Evolutionary conservation across 345 rosid species (phyloP).

Genomic region (Camelina neglecta): DNA sequence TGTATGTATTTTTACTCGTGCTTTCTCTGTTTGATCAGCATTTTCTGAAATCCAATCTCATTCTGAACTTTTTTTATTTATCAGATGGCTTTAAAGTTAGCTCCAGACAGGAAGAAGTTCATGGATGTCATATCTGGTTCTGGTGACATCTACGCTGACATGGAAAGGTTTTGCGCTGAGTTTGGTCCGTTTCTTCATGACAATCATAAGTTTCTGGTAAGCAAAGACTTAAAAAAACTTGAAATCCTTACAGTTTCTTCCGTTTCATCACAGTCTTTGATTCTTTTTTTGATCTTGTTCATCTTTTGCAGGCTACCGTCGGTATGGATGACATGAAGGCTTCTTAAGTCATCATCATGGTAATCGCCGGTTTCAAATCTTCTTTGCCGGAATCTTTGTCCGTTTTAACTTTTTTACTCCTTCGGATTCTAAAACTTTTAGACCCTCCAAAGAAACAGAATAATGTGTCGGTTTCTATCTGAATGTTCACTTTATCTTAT

Average conservation of each 20-base stretch:
- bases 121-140: slow-evolving; percentile 85
- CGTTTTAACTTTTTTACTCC: slow-evolving; percentile 2
- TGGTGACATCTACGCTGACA: slow-evolving; percentile 77
- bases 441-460: slow-evolving; percentile 38
- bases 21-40: not conserved
- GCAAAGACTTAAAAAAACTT: slow-evolving; percentile 15
- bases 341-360: slow-evolving; percentile 47
- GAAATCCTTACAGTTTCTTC: slow-evolving; percentile 8
- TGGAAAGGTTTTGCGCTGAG: slow-evolving; percentile 76
- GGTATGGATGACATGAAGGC: slow-evolving; percentile 94
- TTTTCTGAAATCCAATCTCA: slow-evolving; percentile 19
- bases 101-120: slow-evolving; percentile 96
- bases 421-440: slow-evolving; percentile 24
- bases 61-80: slow-evolving; percentile 11
- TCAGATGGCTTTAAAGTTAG: slow-evolving; percentile 94
- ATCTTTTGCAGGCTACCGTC: slow-evolving; percentile 62
- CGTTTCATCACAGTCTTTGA: slow-evolving; percentile 16
- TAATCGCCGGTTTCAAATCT: slow-evolving; percentile 25
- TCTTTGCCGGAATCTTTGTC: slow-evolving; percentile 17
- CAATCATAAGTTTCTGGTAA: slow-evolving; percentile 96
- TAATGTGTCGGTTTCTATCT: slow-evolving; percentile 20
- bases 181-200: slow-evolving; percentile 84
- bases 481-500: slow-evolving; percentile 29
- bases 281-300: not conserved
- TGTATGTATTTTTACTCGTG: slow-evolving; percentile 48